Base-by-base conservation (phyloP, 495 filamentous ascomycete species). In the Hyaloscypha hepaticicola region DNA sequence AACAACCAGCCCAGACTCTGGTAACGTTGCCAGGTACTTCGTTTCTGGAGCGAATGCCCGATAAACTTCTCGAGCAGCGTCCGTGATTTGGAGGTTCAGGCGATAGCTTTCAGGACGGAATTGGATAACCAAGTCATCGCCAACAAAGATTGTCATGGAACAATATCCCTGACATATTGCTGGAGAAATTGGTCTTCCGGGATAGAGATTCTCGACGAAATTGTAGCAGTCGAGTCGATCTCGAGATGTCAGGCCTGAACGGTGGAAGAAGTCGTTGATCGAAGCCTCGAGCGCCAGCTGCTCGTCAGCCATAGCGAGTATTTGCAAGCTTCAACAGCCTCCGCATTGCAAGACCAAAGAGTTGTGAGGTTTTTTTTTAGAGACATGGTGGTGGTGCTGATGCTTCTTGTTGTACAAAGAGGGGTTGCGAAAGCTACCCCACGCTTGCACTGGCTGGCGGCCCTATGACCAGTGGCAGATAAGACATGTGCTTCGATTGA, bases 141-240 rank as follows among this genome's bases (percentile, higher is more conserved):
- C 73, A 16, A 81, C 72, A 31, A 73, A 72, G 7, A 85, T 48
- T 0, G 83, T 83, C 65, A 77, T 77, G 24, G 82, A 85, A 64
- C 83, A 86, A 68, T 79, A 81, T 41, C 83, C 83, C 60, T 85
- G 83, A 21, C 66, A 70, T 7, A 71, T 64, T 11, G 74, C 68
- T 8, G 74, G 70, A 5, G 59, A 49, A 19, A 77, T 69, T 24
- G 51, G 28, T 56, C 59, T 21, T 16, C 41, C 31, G 1, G 67
- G 70, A 58, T 69, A 67, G 2, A 65, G 34, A 11, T 51, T 0
- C 26, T 26, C 11, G 12, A 70, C 22, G 41, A 72, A 55, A 5
- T 31, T 25, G 33, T 66, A 58, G 45, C 67, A 72, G 11, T 68
- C 53, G 14, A 58, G 6, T 58, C 31, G 58, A n/a, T 67, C 55